Base-by-base conservation (phyloP, 305 asterid genomes). In the Fraxinus floribunda region DNA sequence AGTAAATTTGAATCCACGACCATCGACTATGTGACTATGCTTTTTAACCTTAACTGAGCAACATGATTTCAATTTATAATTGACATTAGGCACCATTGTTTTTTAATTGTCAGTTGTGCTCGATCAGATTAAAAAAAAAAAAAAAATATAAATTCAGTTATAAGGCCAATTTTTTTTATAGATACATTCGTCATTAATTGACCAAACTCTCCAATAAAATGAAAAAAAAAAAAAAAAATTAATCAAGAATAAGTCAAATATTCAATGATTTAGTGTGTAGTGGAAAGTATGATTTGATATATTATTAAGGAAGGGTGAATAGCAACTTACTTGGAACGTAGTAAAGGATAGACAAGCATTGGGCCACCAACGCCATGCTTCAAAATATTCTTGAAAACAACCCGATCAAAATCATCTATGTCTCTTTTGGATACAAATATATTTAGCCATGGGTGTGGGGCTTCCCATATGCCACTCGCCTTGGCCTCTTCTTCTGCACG, bases 401-500 rank as follows among this genome's bases (percentile, higher is more conserved):
- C n/a, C 0, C 89, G 91, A 85, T 95, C 94, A 62, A 95, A 95
- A 22, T 86, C 79, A 16, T 84, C 89, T n/a, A 95, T 91, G 88
- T 93, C 88, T 0, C 36, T 44, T 85, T 90, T 90, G 84, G 99
- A 91, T 29, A 95, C 89, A 10, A 95, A 94, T 44, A 95, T 85
- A 84, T 95, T 95, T 76, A 95, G 97, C 99, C 99, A 95, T 1
- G 99, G 98, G 90, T 95, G 99, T 73, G 98, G 99, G 78, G 97
- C 90, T 29, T 91, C 93, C 99, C 98, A 95, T 78, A 91, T 94
- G 68, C 96, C 97, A 10, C 84, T 89, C 35, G 87, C 91, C 85
- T 89, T 94, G 32, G 97, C 97, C 36, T 88, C 89, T 77, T 90
- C 84, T 82, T 93, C 99, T 2, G 84, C 93, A 4, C 88, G 91